Base-by-base conservation (phyloP, 73 alveolate genomes). In the Tetrahymena thermophila region DNA sequence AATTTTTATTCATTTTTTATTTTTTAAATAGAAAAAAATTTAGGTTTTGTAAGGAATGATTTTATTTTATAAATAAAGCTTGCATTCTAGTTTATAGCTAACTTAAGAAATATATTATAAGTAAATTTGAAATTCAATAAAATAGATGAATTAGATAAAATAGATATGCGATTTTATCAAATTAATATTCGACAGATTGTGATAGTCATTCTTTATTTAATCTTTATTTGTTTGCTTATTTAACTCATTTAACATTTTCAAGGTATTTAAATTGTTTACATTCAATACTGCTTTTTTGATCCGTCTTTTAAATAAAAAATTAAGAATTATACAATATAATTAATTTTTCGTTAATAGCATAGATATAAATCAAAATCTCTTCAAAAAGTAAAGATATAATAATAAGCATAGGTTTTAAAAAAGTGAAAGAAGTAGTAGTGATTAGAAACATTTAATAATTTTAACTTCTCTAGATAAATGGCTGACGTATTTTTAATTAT, bases 401-500 rank as follows among this genome's bases (percentile, higher is more conserved):
- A 42, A 42, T 19, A 2, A 50, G 28, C 31, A 16, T 50, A 50
- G 28, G 7, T 50, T 50, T 28, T n/a, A 71, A 25, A 71, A 13
- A 71, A 71, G 37, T 11, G 42, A n/a, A 13, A 3, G n/a, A 71
- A 56, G 85, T 10, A 16, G 34, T 31, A 71, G 23, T 34, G 1
- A 85, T n/a, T 8, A 85, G 35, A 85, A 85, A n/a, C 35, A 38
- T 7, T 13, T 4, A 40, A 40, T 40, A 40, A 8, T 40, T n/a
- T 23, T n/a, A 35, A 23, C 16, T 3, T 2, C 3, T 16, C 44
- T 10, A 6, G 3, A 5, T 21, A 38, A 38, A 93, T 93, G 95
- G 95, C 85, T 15, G 97, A 95, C 35, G 94, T 38, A 95, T 95
- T 95, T 50, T 89, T 95, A 38, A 89, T 95, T 84, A 85, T 95